Evolutionary conservation across 1,284 basidiomycete species (phyloP), one percentile per base, ranked within the genome.

Genomic region (Waitea zeae): DNA sequence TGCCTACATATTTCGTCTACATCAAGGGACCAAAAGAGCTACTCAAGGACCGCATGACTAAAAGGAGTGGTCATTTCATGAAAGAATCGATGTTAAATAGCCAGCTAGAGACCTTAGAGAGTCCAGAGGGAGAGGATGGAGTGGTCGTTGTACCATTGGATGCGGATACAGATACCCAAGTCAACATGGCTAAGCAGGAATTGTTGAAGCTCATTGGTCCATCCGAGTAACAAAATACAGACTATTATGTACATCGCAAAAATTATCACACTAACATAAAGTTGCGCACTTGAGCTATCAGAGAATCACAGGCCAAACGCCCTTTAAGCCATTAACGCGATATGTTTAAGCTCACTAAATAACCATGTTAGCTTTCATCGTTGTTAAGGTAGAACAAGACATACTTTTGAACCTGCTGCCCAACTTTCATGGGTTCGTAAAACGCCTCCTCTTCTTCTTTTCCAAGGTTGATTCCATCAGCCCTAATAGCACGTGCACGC

Each of bases 61-160:
- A 62, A 36, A 62, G 90, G 19, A 54, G 72, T 42, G 75, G 74
- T 0, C 92, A 97, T 54, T 95, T 87, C 45, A 88, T 96, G 80
- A 89, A 89, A 53, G 68, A 73, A 17, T 49, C 52, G 15, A 93
- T 96, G 90, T 61, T 97, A 41, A 77, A 81, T 36, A 81, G 79
- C 42, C 92, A 96, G 58, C 49, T 95, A 40, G 58, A 58, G 13
- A 79, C 83, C 22, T 51, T 97, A 39, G 83, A 96, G 55, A 66
- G 64, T 41, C 88, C 88, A 0, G 57, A 60, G 28, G 71, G 60
- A 2, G 86, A 88, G 50, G 55, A 62, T 2, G 76, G 69, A 1
- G 78, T 86, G 9, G 64, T 81, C 6, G 58, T 62, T 3, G 74
- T 88, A n/a, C 54, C 67, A 17, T 54, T 82, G 34, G 64, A 67